phyloP scores from a whole-genome alignment of 768 basidiomycete species.

The Psilocybe sp. region DNA sequence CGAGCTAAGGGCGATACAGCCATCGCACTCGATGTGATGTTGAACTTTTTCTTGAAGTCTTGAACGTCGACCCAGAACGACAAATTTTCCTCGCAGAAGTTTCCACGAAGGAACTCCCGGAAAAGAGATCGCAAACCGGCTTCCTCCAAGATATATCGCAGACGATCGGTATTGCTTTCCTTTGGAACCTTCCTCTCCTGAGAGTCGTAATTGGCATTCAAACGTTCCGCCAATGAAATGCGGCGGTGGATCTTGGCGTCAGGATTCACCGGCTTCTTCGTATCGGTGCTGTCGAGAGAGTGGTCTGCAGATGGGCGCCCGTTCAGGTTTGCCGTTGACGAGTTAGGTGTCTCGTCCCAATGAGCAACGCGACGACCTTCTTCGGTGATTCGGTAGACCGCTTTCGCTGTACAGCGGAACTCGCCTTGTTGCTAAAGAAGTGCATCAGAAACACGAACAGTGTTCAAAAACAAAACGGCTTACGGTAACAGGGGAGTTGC shows the following conservation, averaged over 20 bases:
- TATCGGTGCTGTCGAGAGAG: slow-evolving; percentile 29
- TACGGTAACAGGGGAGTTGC: slow-evolving; percentile 73
- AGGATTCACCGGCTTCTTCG: slow-evolving; percentile 30
- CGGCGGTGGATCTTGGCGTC: slow-evolving; percentile 74
- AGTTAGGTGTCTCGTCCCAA: slow-evolving; percentile 74
- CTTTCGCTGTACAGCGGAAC: slow-evolving; percentile 94
- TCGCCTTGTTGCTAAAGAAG: slow-evolving; percentile 79
- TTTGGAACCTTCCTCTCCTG: slow-evolving; percentile 58
- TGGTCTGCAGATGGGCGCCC: slow-evolving; percentile 64
- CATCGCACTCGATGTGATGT: slow-evolving; percentile 89
- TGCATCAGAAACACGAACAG: slow-evolving; percentile 11
- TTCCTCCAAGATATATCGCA: slow-evolving; percentile 91
- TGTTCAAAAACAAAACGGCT: slow-evolving; percentile 24
- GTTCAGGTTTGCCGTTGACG: slow-evolving; percentile 61
- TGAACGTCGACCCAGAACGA: slow-evolving; percentile 97
- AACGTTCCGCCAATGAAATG: slow-evolving; percentile 73
- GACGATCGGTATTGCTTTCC: slow-evolving; percentile 90
- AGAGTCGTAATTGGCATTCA: slow-evolving; percentile 54
- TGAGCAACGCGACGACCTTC: slow-evolving; percentile 84
- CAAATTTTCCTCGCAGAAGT: slow-evolving; percentile 98
- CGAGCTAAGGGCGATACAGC: slow-evolving; percentile 45
- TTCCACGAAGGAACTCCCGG: slow-evolving; percentile 89
- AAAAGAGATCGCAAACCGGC: slow-evolving; percentile 85
- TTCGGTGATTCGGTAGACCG: slow-evolving; percentile 91
- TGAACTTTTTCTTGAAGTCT: slow-evolving; percentile 96